These are phyloP conservation scores for Rhizophora mangle DNA, from an alignment of 345 rosid species.

Conservation along the genomic window DNA sequence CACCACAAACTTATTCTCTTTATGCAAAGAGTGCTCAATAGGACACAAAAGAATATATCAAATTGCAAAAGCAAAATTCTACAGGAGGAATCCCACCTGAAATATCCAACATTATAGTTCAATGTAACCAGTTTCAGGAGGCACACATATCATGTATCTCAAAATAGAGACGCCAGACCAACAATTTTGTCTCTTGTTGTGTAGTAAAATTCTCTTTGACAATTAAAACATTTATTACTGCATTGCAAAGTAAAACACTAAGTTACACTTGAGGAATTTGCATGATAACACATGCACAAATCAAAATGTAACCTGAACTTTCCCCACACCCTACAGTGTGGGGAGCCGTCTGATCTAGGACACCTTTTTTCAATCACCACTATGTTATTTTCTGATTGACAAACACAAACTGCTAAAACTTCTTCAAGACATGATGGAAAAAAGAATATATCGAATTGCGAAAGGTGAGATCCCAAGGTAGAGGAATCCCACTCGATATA, in stretches of 20 bases:
- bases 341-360: too few species aligned
- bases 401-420: neutral
- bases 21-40: too few species aligned
- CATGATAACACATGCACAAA: too few species aligned
- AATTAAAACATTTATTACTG: neutral
- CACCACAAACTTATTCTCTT: neutral
- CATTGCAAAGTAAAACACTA: too few species aligned
- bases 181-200: slow-evolving; percentile 2
- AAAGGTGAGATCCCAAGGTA: slow-evolving; percentile 23
- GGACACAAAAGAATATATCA: neutral
- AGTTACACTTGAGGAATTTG: too few species aligned
- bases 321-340: too few species aligned
- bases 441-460: slow-evolving; percentile 17
- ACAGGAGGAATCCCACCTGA: slow-evolving; percentile 19
- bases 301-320: too few species aligned
- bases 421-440: neutral
- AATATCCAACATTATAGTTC: slow-evolving; percentile 12
- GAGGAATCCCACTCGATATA: slow-evolving; percentile 23
- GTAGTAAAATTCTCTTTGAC: neutral
- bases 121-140: slow-evolving; percentile 27
- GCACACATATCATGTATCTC: slow-evolving; percentile 19
- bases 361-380: too few species aligned
- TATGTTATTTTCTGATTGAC: neutral
- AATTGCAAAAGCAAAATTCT: slow-evolving; percentile 28
- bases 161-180: slow-evolving; percentile 12